Evolutionary conservation across 257 asterid species (phyloP), one percentile per base, ranked within the genome.

Genomic region (Plantago elongata): DNA sequence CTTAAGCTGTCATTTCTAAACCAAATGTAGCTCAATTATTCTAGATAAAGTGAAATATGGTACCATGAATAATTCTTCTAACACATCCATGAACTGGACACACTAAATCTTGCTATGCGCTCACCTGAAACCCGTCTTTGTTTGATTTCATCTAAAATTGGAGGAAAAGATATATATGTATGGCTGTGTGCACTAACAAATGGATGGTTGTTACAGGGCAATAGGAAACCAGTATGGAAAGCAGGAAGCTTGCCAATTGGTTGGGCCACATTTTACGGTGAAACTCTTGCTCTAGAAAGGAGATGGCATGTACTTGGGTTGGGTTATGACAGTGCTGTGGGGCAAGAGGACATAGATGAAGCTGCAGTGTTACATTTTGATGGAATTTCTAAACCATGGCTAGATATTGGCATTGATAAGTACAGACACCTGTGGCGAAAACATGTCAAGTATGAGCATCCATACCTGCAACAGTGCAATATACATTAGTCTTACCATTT

Each of bases 191-290:
- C 37, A 59, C 13, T 68, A 43, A 68, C 30, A 62, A n/a, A 14
- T 48, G 38, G 56, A 17, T 37, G 48, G 42, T 46, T 65, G 62
- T 71, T 65, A 69, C 86, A 87, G 99, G 95, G 93, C 43, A 73
- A 73, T 30, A 62, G 73, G 69, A 78, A 80, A 73, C 80, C 75
- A 59, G 45, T 84, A 60, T 77, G 79, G 70, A 79, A 72, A 79
- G 87, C 83, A 9, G 99, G 97, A 58, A 89, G 84, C 83, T 78
- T 89, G 64, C 96, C 96, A 17, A 75, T 89, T 51, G 97, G 96
- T 49, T 93, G 97, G 99, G 47, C 83, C 63, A 87, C 92, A 29
- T 93, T 93, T 69, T 82, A 89, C 80, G 65, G 69, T 7, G 78
- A 77, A 18, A 93, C 95, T 1, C 7, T 77, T 22, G 70, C 77